Base-by-base conservation (phyloP, 129 eudicot species). In the Arctium lappa region DNA sequence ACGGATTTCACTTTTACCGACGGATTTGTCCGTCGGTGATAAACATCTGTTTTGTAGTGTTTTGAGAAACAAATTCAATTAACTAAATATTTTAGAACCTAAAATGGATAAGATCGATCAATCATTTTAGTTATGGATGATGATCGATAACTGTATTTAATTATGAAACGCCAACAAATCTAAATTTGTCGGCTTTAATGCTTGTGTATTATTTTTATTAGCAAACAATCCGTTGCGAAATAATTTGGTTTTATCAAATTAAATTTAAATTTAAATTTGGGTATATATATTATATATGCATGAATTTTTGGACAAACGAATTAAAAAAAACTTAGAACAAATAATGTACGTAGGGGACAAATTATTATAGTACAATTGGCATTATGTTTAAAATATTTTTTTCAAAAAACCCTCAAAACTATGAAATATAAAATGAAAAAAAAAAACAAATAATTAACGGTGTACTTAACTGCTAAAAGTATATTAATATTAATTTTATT, bases 401-500 rank as follows among this genome's bases (percentile, higher is more conserved):
- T 30, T 1, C 22, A 69, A 29, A 40, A 29, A 40, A 8, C 72
- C 68, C 81, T 48, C 13, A 27, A 75, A 22, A 48, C 2, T 8
- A 78, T 77, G 37, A 36, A 77, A 71, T 77, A 76, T 4, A 62
- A 71, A 7, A 83, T 77, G 65, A 27, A 27, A 7, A 37, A 32
- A 16, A 70, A 56, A 60, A 60, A 80, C 78, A 71, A 18, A 53
- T 56, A 81, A n/a, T n/a, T n/a, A n/a, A 81, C 87, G 77, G 80
- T 56, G 69, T 27, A 73, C 38, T 69, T 79, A 84, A 79, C 87
- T 84, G 84, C 79, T 79, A 65, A 73, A 13, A 44, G 75, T 73
- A 79, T 79, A 32, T 37, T 73, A 63, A 34, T 40, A 36, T 36
- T 22, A 42, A 2, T 46, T 65, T 65, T 8, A 46, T 79, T 79